Percentiles rank a stretch among this genome's conserved stretches.
Evolutionary conservation across 306 rosid species (phyloP).

Genomic region (Acacia acuminata): DNA sequence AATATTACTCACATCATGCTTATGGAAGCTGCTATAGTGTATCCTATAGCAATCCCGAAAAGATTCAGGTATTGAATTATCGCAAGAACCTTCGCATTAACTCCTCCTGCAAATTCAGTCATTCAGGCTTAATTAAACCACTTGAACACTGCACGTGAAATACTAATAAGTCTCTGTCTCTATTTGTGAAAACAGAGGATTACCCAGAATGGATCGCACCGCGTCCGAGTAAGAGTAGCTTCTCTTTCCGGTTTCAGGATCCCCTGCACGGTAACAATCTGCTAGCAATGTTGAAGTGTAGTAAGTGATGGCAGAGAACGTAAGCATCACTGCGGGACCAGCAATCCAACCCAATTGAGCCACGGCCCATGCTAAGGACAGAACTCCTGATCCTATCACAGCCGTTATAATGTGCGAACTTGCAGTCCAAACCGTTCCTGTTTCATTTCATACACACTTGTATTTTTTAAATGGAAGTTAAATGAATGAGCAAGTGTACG

Average conservation of each 20-base stretch:
- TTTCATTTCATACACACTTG: not conserved
- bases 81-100: constrained; percentile 42
- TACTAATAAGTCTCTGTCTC: not conserved
- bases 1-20: constrained; percentile 55
- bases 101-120: constrained; percentile 48
- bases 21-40: constrained; percentile 62
- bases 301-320: constrained; percentile 43
- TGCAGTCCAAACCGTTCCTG: constrained; percentile 65
- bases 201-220: constrained; percentile 67
- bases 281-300: constrained; percentile 48
- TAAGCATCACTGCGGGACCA: constrained; percentile 59
- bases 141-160: not conserved
- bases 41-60: constrained; percentile 56
- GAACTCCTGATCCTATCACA: constrained; percentile 66
- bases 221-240: constrained; percentile 59
- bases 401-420: constrained; percentile 71
- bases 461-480: not conserved
- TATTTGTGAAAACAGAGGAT: not conserved
- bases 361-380: constrained; percentile 68
- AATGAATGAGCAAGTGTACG: not conserved
- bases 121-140: not conserved
- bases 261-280: constrained; percentile 52
- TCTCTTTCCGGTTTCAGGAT: constrained; percentile 46
- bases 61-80: constrained; percentile 53
- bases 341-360: constrained; percentile 74